phyloP scores from a whole-genome alignment of 257 asterid species.

The Cinchona pubescens region DNA sequence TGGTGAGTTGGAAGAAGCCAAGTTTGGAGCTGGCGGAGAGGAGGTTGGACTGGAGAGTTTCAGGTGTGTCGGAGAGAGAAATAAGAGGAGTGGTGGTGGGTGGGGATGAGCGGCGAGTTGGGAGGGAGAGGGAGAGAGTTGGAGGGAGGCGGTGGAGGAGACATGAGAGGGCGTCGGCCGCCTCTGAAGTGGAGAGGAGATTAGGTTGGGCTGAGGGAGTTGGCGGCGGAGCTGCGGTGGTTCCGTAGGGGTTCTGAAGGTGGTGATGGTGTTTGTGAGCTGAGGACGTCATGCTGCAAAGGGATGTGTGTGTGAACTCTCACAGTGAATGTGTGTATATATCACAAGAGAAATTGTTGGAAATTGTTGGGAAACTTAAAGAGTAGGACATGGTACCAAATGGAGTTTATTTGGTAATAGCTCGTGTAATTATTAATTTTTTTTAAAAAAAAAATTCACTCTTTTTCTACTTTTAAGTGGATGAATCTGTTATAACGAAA shows the following conservation, averaged over 20 bases:
- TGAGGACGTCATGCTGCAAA: conserved; percentile 49
- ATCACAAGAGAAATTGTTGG: not conserved
- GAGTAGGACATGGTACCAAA: no score
- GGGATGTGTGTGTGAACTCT: not conserved
- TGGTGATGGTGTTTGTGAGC: conserved; percentile 40
- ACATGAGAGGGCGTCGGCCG: conserved; percentile 44
- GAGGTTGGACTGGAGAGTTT: conserved; percentile 32
- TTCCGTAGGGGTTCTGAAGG: conserved; percentile 29
- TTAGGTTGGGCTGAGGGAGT: conserved; percentile 51
- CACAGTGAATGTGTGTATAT: not conserved
- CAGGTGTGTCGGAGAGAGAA: conserved; percentile 39
- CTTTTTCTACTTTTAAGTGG: no score
- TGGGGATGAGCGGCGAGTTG: conserved; percentile 26
- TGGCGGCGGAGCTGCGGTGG: conserved; percentile 75
- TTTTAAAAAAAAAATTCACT: no score
- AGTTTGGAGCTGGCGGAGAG: conserved; percentile 45
- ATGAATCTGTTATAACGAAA: no score
- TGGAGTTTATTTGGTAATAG: no score
- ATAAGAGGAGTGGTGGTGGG: conserved; percentile 32
- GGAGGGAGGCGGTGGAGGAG: conserved; percentile 73
- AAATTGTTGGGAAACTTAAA: no score
- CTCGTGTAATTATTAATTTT: no score
- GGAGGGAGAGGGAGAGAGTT: conserved; percentile 46
- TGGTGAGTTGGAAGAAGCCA: conserved; percentile 69
- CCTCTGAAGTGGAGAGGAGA: conserved; percentile 27